These are phyloP conservation scores for Pleurotus citrinopileatus DNA, from an alignment of 768 basidiomycete species.

Conservation along the genomic window DNA sequence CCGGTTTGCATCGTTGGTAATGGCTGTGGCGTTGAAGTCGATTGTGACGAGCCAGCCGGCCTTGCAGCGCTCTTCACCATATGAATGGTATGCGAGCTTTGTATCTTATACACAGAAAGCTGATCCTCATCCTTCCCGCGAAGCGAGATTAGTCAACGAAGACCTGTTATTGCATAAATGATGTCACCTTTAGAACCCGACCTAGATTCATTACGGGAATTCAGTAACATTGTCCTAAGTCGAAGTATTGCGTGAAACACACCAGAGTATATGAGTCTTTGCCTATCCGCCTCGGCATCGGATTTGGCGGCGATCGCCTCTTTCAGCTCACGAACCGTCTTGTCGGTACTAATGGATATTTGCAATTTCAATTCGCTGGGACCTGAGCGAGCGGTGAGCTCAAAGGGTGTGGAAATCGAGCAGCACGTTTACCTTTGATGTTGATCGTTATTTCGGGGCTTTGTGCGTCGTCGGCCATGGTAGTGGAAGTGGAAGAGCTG, in stretches of 20 bases:
- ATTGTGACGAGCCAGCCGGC: constrained; percentile 35
- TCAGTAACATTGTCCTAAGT: not conserved
- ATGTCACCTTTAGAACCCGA: constrained; percentile 65
- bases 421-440: constrained; percentile 52
- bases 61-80: constrained; percentile 88
- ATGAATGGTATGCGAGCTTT: constrained; percentile 83
- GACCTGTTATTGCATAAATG: constrained; percentile 3
- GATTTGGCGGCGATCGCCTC: constrained; percentile 82
- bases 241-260: constrained; percentile 19
- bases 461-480: constrained; percentile 47
- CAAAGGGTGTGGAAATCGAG: not conserved
- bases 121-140: constrained; percentile 70
- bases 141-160: not conserved
- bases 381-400: constrained; percentile 38
- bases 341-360: constrained; percentile 75
- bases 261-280: constrained; percentile 93
- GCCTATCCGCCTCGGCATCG: constrained; percentile 82
- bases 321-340: constrained; percentile 91
- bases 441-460: constrained; percentile 59
- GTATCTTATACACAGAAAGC: constrained; percentile 86
- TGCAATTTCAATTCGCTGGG: constrained; percentile 93
- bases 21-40: constrained; percentile 46
- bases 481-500: constrained; percentile 17
- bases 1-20: constrained; percentile 89
- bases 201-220: constrained; percentile 34